Evolutionary conservation across 345 rosid genomes (phyloP), one percentile per base, ranked within the genome.

Genomic region (Gossypium arboreum): DNA sequence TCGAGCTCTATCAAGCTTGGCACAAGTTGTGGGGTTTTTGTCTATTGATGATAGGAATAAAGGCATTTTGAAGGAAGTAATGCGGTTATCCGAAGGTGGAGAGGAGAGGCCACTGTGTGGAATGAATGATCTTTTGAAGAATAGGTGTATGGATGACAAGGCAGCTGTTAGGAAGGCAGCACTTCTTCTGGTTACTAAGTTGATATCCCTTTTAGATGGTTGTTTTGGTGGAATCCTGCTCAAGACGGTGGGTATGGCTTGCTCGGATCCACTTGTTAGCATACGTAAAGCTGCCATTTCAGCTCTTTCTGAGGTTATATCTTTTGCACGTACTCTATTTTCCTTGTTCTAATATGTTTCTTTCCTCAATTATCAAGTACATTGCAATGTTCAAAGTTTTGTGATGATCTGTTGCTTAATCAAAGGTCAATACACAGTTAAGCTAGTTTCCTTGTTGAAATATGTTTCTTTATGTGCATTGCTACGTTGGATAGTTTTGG

Each of bases 191-290:
- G 89, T 87, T 60, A 82, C 88, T 77, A 91, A 89, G 89, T 74
- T 88, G 84, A 88, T 86, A 52, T 78, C 91, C 51, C 87, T 88
- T 79, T 66, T 90, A 69, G 86, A 88, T 41, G 92, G 93, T 68
- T 81, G 85, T 78, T 79, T 91, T 51, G 99, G 89, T 82, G 88
- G 79, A 68, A 72, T 81, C 83, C 68, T 94, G 78, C 85, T 93
- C 52, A 93, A 90, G 81, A 89, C 84, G 15, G 80, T 91, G 86
- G 98, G 93, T 58, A 85, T 90, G 75, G 93, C 98, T 79, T 94
- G 98, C 78, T 94, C 93, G 4, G 98, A 94, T 79, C 91, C 97
- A 8, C 97, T 95, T 63, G 90, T 95, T 68, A 95, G 98, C 85
- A 93, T 89, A 44, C 86, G 99, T 68, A 95, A 91, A 83, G 97